Evolutionary conservation across 208 protist species (phyloP), one percentile per base, ranked within the genome.

Genomic region (Angomonas deanei): DNA sequence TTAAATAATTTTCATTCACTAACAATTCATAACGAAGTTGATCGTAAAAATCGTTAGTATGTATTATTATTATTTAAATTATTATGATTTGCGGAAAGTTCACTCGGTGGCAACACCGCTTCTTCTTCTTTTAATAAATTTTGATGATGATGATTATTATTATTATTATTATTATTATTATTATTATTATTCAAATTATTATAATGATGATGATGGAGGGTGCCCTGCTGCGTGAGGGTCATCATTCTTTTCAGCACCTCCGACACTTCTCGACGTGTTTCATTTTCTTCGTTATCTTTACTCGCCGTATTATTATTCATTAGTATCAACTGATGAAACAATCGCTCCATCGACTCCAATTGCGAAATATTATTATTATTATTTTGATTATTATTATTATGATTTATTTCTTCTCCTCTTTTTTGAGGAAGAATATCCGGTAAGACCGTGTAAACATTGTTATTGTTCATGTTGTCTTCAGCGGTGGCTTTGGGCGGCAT

Each of bases 351-450:
- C 8, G 11, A 8, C 8, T 32, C 5, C 6, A 28, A 6, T 32
- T 56, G 15, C 3, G 8, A 4, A 36, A 19, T 56, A 31, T 10
- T 56, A 56, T 36, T 56, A 31, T 56, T 56, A 56, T 56, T 56
- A 32, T 56, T 56, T n/a, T n/a, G n/a, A 10, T 32, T 56, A 31
- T 56, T 56, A 10, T 32, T 56, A 28, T 53, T 26, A 53, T 53
- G 5, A 15, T 26, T 53, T 53, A 24, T 11, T 53, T 15, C 47
- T 53, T 15, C 47, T 53, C n/a, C 23, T 53, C n/a, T 6, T 53
- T 15, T 26, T 53, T n/a, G n/a, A n/a, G 47, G n/a, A 15, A 24
- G 36, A 15, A 53, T 15, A 6, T 53, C n/a, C 11, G 11, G 47
- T 11, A 53, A 26, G 8, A 24, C 47, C 8, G 6, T 56, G 17